Percentiles rank a stretch among this genome's conserved stretches.
These are phyloP conservation scores for Xylaria arbuscula DNA, from an alignment of 2,329 filamentous ascomycete species.

Conservation along the genomic window DNA sequence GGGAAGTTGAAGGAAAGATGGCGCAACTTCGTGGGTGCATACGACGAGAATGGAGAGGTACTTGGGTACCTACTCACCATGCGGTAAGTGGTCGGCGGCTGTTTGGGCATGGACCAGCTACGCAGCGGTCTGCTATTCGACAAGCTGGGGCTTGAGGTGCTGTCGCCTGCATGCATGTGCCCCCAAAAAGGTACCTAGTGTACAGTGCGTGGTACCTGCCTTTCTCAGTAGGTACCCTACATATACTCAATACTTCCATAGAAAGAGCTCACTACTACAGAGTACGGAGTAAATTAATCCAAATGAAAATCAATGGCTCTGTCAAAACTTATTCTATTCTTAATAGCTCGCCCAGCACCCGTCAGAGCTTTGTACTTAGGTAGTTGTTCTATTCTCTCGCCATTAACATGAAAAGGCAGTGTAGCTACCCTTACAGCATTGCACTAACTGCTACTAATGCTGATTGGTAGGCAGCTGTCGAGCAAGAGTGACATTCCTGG, in stretches of 20 bases:
- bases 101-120: conserved; percentile 47
- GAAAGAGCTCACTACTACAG: too few relatives aligned
- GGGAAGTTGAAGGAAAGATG: conserved; percentile 36
- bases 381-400: not conserved
- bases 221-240: not conserved
- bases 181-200: conserved; percentile 6
- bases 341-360: too few relatives aligned
- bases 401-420: not conserved
- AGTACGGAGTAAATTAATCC: too few relatives aligned
- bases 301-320: too few relatives aligned
- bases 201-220: not conserved
- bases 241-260: not conserved
- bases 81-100: conserved; percentile 42
- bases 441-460: not conserved
- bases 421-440: not conserved
- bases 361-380: not conserved
- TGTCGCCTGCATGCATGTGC: conserved; percentile 18
- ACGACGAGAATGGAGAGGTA: conserved; percentile 28
- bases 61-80: conserved; percentile 25
- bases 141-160: conserved; percentile 22
- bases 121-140: conserved; percentile 50
- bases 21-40: conserved; percentile 35
- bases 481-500: conserved; percentile 4
- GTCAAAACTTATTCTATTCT: too few relatives aligned
- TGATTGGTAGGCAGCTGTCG: conserved; percentile 1